Conservation (phyloP, 352 stramenopile genomes). For the Pythium insidiosum region DNA sequence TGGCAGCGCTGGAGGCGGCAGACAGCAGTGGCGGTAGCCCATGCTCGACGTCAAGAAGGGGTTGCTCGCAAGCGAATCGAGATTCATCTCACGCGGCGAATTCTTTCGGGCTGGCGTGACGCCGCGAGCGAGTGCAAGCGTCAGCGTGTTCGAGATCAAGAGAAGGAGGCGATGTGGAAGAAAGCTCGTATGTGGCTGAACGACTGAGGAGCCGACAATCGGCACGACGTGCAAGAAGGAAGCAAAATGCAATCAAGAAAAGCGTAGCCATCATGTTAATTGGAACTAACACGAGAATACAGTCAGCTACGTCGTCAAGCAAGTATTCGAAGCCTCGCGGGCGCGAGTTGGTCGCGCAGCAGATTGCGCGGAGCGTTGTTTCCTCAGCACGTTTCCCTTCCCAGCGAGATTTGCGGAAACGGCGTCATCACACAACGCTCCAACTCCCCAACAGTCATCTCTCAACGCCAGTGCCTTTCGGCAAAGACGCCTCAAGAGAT, state of each 20-base stretch:
- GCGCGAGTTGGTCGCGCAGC: neutral
- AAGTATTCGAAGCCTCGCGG: constrained; percentile 6
- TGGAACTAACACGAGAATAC: too few species aligned
- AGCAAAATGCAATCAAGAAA: neutral
- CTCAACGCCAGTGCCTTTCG: neutral
- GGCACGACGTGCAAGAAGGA: neutral
- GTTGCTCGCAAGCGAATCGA: constrained; percentile 1
- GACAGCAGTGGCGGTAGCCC: neutral
- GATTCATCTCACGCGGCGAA: constrained; percentile 10
- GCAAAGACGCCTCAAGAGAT: neutral
- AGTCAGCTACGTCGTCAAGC: neutral
- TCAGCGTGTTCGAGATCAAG: constrained; percentile 19
- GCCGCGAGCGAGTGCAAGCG: constrained; percentile 16
- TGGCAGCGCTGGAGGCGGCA: constrained; percentile 9
- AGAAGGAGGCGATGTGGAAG: constrained; percentile 51
- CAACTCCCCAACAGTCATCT: constrained; percentile 7
- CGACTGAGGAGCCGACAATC: constrained; percentile 15
- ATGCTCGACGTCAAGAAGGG: constrained; percentile 1
- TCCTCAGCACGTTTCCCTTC: constrained; percentile 68
- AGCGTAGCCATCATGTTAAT: neutral
- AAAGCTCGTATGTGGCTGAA: constrained; percentile 61
- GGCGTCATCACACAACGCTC: constrained; percentile 62
- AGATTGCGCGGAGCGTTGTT: constrained; percentile 19
- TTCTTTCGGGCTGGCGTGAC: constrained; percentile 25
- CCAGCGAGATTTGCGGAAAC: constrained; percentile 62